These are phyloP conservation scores for Aspergillus hiratsukae DNA, from an alignment of 2,329 filamentous ascomycete genomes.

Conservation along the genomic window DNA sequence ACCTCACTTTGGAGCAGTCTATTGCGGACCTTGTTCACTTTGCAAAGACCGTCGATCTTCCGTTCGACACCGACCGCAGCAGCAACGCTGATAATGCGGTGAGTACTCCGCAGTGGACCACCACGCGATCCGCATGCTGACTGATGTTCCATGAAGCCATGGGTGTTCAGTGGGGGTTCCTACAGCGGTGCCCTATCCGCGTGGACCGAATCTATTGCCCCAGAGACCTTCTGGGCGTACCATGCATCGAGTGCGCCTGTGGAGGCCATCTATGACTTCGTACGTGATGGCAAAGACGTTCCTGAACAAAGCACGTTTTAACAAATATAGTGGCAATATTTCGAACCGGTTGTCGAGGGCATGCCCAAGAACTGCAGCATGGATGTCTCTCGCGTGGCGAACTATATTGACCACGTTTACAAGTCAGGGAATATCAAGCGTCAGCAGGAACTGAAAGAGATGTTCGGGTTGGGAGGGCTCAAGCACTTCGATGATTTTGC, in stretches of 20 bases:
- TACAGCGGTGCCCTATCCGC: conserved; percentile 55
- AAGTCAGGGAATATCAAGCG: conserved; percentile 41
- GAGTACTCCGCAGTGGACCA: not conserved
- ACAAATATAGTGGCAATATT: conserved; percentile 50
- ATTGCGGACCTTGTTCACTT: conserved; percentile 54
- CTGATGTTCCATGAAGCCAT: conserved; percentile 38
- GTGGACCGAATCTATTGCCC: conserved; percentile 51
- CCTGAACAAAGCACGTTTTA: not conserved
- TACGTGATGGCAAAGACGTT: conserved; percentile 11
- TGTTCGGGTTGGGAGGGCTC: conserved; percentile 51
- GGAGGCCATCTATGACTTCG: conserved; percentile 52
- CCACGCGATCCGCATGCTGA: not conserved
- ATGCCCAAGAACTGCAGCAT: conserved; percentile 57
- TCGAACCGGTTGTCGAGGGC: conserved; percentile 52
- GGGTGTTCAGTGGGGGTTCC: conserved; percentile 54
- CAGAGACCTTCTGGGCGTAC: conserved; percentile 59
- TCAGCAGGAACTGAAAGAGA: conserved; percentile 45
- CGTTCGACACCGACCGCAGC: conserved; percentile 47
- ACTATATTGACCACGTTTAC: conserved; percentile 51
- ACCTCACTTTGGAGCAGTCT: conserved; percentile 51
- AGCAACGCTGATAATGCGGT: conserved; percentile 49
- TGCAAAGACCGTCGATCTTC: conserved; percentile 49
- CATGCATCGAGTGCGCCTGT: conserved; percentile 55
- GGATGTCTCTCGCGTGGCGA: conserved; percentile 49
- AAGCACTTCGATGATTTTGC: conserved; percentile 52